Base-by-base conservation (phyloP, 306 rosid species). In the Arachis hypogaea region DNA sequence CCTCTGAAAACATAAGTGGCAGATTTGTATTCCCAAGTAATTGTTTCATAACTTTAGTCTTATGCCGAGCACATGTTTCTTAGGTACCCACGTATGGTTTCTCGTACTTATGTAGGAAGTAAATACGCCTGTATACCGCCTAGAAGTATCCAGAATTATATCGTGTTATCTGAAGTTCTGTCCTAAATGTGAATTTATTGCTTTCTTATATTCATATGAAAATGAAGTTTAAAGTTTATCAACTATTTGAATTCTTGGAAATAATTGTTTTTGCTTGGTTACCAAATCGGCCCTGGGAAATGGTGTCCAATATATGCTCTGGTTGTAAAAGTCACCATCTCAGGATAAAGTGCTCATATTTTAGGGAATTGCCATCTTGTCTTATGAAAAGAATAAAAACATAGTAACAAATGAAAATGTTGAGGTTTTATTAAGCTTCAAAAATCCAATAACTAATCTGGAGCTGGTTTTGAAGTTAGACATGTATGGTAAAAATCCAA, bases 201-300 rank as follows among this genome's bases (percentile, higher is more conserved):
- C 60, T 45, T 77, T 77, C 54, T 41, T 50, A 41, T 51, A 47
- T 68, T 66, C 61, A 43, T 60, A 70, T 43, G 70, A 11, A 40
- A 60, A 11, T 59, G 11, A 69, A 58, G 50, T 1, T 47, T 3
- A 29, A 52, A 47, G 58, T 33, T 62, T 69, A 38, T 18, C n/a
- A 28, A 22, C 47, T 69, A 40, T 74, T 80, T 49, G 73, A 43
- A 59, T 71, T 40, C 16, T 7, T 46, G 62, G 60, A 46, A 46
- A 56, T 30, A 38, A 33, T 62, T 12, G 0, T 74, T 45, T 46
- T 80, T 62, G 68, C 60, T 68, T 51, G 56, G 59, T 45, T 73
- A 54, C 66, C 47, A 33, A 51, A 33, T 68, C 3, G 55, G 42
- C 46, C 18, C 12, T 0, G 68, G 61, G 67, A 5, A 68, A 45